phyloP scores from a whole-genome alignment of 257 asterid species.

The Avicennia marina region DNA sequence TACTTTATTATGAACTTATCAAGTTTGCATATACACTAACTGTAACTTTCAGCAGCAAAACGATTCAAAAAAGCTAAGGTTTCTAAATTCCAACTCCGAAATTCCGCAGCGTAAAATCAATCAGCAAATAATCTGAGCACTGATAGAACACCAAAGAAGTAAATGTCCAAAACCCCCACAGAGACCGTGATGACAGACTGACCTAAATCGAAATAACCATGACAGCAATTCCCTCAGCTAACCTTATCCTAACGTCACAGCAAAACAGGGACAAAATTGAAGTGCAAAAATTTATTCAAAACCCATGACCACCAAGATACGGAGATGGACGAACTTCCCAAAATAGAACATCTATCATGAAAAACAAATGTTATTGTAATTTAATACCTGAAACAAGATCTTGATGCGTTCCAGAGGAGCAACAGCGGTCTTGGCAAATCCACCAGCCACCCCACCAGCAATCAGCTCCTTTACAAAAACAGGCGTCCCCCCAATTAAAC shows the following conservation, averaged over 20 bases:
- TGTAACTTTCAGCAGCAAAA: neutral
- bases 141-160: neutral
- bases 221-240: neutral
- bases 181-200: too few species aligned
- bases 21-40: neutral
- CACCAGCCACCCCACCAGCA: constrained; percentile 97
- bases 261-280: neutral
- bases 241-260: neutral
- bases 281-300: neutral
- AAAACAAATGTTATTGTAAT: neutral
- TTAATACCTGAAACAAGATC: constrained; percentile 95
- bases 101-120: neutral
- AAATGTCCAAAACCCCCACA: neutral
- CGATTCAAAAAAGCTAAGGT: constrained; percentile 1
- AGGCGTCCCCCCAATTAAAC: constrained; percentile 60
- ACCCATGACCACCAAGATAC: neutral
- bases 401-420: constrained; percentile 97
- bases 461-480: constrained; percentile 71
- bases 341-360: neutral
- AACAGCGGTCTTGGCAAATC: constrained; percentile 82
- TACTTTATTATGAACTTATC: neutral
- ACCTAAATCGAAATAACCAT: neutral
- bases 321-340: neutral
- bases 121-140: neutral
- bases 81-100: too few species aligned